Evolutionary conservation across 306 rosid genomes (phyloP).

Genomic region (Rosa rugosa): DNA sequence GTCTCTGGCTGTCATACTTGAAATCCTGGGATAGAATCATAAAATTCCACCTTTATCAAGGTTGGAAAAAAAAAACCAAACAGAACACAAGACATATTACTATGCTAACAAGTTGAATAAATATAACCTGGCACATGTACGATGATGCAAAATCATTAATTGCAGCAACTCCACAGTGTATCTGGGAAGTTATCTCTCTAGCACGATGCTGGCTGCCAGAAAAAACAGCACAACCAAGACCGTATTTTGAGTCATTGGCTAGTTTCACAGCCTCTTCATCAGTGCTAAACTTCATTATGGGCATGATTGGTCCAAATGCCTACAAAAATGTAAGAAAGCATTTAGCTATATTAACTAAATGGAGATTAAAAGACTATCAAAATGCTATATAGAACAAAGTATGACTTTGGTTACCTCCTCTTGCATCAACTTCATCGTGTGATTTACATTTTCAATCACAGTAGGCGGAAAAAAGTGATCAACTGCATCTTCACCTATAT

Average conservation of each 20-base stretch:
- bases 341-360: conserved; percentile 14
- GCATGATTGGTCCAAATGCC: conserved; percentile 95
- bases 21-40: not conserved
- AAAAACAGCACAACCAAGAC: conserved; percentile 94
- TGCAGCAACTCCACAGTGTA: conserved; percentile 76
- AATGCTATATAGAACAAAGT: conserved; percentile 21
- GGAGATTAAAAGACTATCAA: conserved; percentile 2
- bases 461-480: conserved; percentile 93
- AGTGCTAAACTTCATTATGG: conserved; percentile 80
- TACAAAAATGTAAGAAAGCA: conserved; percentile 31
- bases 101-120: not conserved
- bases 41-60: not conserved
- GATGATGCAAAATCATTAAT: conserved; percentile 76
- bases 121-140: conserved; percentile 85
- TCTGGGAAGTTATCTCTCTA: conserved; percentile 73
- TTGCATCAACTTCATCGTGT: conserved; percentile 92
- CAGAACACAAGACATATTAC: not conserved
- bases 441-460: conserved; percentile 80
- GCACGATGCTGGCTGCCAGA: conserved; percentile 81
- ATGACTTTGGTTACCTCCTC: conserved; percentile 70
- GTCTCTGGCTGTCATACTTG: not conserved
- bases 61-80: not conserved
- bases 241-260: conserved; percentile 85
- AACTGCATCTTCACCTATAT: conserved; percentile 84
- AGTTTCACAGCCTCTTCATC: conserved; percentile 80